phyloP scores from a whole-genome alignment of 23 red algal species.

The Pyropia yezoensis region DNA sequence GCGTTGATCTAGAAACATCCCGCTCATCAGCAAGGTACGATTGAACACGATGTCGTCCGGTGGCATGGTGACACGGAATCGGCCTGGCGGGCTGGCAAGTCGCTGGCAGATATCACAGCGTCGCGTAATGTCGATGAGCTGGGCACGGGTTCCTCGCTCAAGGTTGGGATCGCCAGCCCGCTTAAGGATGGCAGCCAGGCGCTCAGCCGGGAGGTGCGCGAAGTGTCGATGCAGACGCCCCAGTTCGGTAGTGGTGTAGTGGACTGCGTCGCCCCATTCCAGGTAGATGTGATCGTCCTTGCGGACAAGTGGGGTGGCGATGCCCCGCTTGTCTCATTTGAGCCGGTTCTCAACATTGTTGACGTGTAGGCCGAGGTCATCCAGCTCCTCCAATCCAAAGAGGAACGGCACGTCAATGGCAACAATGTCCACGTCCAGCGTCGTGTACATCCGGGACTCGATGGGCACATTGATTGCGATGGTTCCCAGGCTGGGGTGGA shows the following conservation, averaged over 20 bases:
- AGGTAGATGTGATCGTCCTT: slow-evolving; percentile 2
- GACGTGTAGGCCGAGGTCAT: background rate
- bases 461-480: background rate
- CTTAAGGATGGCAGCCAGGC: background rate
- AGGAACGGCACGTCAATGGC: slow-evolving; percentile 5
- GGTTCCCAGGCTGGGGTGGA: background rate
- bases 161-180: background rate
- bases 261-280: background rate
- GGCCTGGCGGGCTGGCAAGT: background rate
- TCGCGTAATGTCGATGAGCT: background rate
- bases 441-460: background rate
- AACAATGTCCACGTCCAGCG: background rate
- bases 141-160: background rate
- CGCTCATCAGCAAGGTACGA: slow-evolving; percentile 1
- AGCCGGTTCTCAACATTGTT: background rate
- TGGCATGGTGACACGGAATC: background rate
- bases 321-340: background rate
- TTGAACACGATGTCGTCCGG: background rate
- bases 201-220: slow-evolving; percentile 1
- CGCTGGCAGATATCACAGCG: slow-evolving; percentile 4
- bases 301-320: background rate
- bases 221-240: background rate
- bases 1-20: background rate
- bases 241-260: too few species aligned
- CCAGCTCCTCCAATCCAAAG: slow-evolving; percentile 1